Evolutionary conservation across 768 basidiomycete species (phyloP).

Genomic region (Dendrothele bispora): DNA sequence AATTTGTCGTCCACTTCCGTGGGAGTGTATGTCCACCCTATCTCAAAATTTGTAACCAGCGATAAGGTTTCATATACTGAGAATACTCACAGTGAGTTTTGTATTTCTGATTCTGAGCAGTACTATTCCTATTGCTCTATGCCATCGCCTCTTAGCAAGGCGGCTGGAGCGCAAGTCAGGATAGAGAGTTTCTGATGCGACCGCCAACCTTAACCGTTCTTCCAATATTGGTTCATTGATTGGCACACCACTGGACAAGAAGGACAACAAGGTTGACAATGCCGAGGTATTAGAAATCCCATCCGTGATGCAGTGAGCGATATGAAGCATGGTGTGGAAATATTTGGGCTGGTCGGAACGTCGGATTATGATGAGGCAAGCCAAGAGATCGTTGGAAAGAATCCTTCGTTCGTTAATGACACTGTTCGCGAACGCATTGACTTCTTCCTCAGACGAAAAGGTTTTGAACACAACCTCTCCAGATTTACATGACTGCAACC

Average conservation of each 20-base stretch:
- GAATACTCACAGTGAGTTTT: constrained; percentile 37
- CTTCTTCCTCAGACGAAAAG: constrained; percentile 35
- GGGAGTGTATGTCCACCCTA: constrained; percentile 64
- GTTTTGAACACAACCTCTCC: constrained; percentile 21
- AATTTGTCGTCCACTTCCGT: constrained; percentile 34
- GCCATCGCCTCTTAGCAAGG: constrained; percentile 43
- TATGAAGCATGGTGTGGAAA: constrained; percentile 42
- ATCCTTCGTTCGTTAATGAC: constrained; percentile 30
- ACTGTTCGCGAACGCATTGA: constrained; percentile 21
- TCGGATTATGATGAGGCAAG: constrained; percentile 40
- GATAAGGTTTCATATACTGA: too few relatives aligned
- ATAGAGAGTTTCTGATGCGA: constrained; percentile 36
- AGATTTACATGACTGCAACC: constrained; percentile 21
- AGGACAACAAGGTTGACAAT: constrained; percentile 44
- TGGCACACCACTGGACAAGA: constrained; percentile 33
- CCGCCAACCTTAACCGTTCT: constrained; percentile 39
- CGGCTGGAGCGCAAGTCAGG: constrained; percentile 30
- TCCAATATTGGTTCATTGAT: constrained; percentile 21
- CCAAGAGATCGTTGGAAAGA: constrained; percentile 43
- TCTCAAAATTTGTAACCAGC: background rate
- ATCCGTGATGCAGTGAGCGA: constrained; percentile 53
- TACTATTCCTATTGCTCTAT: constrained; percentile 37
- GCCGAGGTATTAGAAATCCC: constrained; percentile 43
- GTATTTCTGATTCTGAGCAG: constrained; percentile 32
- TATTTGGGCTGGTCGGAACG: constrained; percentile 33